Percentiles rank a stretch among this genome's conserved stretches.
Conservation (phyloP, 371 early-diverging fungal species). For the Mucor racemosus region DNA sequence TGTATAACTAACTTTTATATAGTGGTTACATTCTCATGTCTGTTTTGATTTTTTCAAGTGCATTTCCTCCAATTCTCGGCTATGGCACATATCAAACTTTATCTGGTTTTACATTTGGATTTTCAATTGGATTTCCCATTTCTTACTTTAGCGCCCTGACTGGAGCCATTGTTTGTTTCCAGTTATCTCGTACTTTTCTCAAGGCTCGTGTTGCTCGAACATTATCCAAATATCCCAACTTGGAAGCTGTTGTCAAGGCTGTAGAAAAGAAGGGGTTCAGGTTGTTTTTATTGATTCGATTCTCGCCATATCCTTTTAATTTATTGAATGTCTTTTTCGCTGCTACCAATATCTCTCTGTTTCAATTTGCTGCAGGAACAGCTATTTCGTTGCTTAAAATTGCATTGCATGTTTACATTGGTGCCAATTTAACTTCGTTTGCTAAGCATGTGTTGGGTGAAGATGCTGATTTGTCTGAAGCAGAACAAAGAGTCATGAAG, state of each 20-base stretch:
- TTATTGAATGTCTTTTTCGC: constrained; percentile 73
- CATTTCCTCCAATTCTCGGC: constrained; percentile 73
- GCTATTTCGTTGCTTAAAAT: constrained; percentile 68
- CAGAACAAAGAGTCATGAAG: constrained; percentile 34
- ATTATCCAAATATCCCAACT: constrained; percentile 57
- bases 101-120: constrained; percentile 73
- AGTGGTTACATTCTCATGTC: constrained; percentile 52
- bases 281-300: constrained; percentile 69
- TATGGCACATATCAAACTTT: constrained; percentile 68
- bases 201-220: constrained; percentile 54
- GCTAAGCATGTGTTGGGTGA: constrained; percentile 53
- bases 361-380: constrained; percentile 63
- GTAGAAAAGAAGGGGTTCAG: constrained; percentile 74
- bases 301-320: constrained; percentile 82
- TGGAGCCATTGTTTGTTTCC: constrained; percentile 69
- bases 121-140: constrained; percentile 60
- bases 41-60: constrained; percentile 54
- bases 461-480: constrained; percentile 49
- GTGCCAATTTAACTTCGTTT: constrained; percentile 69
- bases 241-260: constrained; percentile 63
- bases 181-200: constrained; percentile 58
- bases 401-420: constrained; percentile 74
- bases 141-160: constrained; percentile 62
- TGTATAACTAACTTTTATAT: not conserved
- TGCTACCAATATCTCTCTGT: constrained; percentile 64